Percentiles rank a stretch among this genome's conserved stretches.
phyloP scores from a whole-genome alignment of 495 filamentous ascomycete genomes.

The Penicillium tannophilum region DNA sequence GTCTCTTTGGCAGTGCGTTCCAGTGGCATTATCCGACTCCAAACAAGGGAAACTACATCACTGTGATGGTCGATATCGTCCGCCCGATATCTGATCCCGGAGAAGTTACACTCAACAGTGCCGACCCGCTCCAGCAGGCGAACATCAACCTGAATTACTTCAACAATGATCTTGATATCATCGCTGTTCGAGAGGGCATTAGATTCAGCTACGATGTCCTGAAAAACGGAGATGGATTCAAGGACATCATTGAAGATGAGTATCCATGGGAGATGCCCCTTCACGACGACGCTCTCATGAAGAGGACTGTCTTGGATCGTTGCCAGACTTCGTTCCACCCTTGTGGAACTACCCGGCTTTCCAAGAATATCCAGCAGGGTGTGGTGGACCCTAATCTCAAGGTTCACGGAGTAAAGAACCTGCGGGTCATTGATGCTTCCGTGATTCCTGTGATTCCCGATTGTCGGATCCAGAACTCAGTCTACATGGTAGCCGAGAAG shows the following conservation, averaged over 20 bases:
- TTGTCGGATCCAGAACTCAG: slow-evolving; percentile 45
- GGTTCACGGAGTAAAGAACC: slow-evolving; percentile 52
- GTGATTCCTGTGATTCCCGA: slow-evolving; percentile 40
- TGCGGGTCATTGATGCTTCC: slow-evolving; percentile 50
- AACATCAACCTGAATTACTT: slow-evolving; percentile 64
- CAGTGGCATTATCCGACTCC: slow-evolving; percentile 62
- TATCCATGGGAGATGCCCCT: slow-evolving; percentile 62
- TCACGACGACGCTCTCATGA: slow-evolving; percentile 55
- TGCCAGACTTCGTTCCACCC: slow-evolving; percentile 60
- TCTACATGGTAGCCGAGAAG: slow-evolving; percentile 62
- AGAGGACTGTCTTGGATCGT: slow-evolving; percentile 53
- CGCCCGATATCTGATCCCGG: slow-evolving; percentile 26
- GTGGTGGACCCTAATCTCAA: slow-evolving; percentile 55
- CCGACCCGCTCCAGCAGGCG: slow-evolving; percentile 51
- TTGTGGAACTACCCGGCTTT: slow-evolving; percentile 54
- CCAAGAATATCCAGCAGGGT: slow-evolving; percentile 50
- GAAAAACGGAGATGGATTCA: slow-evolving; percentile 54
- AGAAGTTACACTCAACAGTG: slow-evolving; percentile 53
- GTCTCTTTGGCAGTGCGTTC: slow-evolving; percentile 60
- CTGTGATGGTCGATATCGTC: slow-evolving; percentile 58
- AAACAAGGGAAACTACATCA: slow-evolving; percentile 48
- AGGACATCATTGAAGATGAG: slow-evolving; percentile 53
- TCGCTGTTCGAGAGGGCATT: slow-evolving; percentile 58
- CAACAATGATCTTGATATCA: slow-evolving; percentile 51
- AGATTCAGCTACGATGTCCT: slow-evolving; percentile 56